Evolutionary conservation across 108 stramenopile species (phyloP).

Genomic region (Nitzschia putrida): DNA sequence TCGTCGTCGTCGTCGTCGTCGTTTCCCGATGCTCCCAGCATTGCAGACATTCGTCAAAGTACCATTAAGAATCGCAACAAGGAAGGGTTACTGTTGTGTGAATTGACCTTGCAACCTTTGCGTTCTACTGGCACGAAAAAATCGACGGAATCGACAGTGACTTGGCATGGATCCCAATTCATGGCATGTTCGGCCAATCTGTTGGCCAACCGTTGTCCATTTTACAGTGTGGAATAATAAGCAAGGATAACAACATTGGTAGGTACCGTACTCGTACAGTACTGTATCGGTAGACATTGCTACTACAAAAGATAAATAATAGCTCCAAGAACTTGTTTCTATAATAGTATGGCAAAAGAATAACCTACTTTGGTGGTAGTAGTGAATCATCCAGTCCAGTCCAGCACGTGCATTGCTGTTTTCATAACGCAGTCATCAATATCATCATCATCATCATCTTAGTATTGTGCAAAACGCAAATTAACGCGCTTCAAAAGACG

Average conservation of each 20-base stretch:
- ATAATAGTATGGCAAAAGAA: not conserved
- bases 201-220: constrained; percentile 47
- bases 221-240: constrained; percentile 16
- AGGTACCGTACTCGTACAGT: too few relatives aligned
- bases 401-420: not conserved
- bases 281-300: too few relatives aligned
- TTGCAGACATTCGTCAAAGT: not conserved
- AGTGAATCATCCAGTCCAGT: not conserved
- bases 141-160: constrained; percentile 41
- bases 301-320: too few relatives aligned
- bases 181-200: constrained; percentile 79
- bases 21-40: constrained; percentile 38
- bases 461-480: too few relatives aligned
- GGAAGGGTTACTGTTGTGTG: constrained; percentile 51
- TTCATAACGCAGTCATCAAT: too few relatives aligned
- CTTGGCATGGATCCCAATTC: constrained; percentile 54
- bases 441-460: too few relatives aligned
- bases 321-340: not conserved
- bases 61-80: not conserved
- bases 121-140: constrained; percentile 2
- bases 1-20: not conserved
- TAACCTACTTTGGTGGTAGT: not conserved
- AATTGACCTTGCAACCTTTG: constrained; percentile 65
- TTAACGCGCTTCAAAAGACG: constrained; percentile 34
- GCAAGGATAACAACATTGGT: too few relatives aligned